Percentiles rank a stretch among this genome's conserved stretches.
Evolutionary conservation across 345 rosid genomes (phyloP).

Genomic region (Mangifera indica): DNA sequence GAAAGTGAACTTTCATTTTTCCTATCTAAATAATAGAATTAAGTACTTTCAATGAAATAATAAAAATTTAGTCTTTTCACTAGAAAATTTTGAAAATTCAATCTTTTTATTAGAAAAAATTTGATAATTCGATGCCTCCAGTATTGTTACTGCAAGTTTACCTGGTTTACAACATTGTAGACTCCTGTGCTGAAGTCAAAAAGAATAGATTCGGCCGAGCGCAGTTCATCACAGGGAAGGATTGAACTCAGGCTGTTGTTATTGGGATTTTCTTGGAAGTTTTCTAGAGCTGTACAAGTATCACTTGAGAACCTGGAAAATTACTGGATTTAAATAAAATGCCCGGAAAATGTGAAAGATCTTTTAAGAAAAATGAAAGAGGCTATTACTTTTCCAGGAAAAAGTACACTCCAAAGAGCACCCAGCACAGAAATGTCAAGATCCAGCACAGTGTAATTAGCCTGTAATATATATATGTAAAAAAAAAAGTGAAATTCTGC

Average conservation of each 20-base stretch:
- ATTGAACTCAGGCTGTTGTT: conserved; percentile 65
- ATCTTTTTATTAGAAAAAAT: too few species aligned
- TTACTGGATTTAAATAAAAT: not conserved
- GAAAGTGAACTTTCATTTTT: too few species aligned
- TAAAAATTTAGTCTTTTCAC: too few species aligned
- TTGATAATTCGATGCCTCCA: too few species aligned
- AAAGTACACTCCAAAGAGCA: conserved; percentile 55
- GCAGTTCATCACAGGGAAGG: conserved; percentile 63
- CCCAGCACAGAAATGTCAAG: conserved; percentile 59
- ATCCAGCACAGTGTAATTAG: conserved; percentile 56
- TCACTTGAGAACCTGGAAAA: conserved; percentile 56
- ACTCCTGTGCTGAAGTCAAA: conserved; percentile 49
- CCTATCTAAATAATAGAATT: too few species aligned
- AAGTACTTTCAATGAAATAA: too few species aligned
- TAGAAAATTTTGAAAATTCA: too few species aligned
- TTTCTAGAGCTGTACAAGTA: conserved; percentile 53
- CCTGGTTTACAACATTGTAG: conserved; percentile 50
- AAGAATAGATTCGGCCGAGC: conserved; percentile 43
- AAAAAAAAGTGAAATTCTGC: not conserved
- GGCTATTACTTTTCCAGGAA: conserved; percentile 49
- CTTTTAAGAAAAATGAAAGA: not conserved
- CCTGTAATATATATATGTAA: conserved; percentile 42
- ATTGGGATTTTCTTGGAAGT: conserved; percentile 55
- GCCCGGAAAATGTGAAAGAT: not conserved
- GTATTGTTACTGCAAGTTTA: not conserved